Conservation (phyloP, 139 green algal species). For the Volvox reticuliferus region DNA sequence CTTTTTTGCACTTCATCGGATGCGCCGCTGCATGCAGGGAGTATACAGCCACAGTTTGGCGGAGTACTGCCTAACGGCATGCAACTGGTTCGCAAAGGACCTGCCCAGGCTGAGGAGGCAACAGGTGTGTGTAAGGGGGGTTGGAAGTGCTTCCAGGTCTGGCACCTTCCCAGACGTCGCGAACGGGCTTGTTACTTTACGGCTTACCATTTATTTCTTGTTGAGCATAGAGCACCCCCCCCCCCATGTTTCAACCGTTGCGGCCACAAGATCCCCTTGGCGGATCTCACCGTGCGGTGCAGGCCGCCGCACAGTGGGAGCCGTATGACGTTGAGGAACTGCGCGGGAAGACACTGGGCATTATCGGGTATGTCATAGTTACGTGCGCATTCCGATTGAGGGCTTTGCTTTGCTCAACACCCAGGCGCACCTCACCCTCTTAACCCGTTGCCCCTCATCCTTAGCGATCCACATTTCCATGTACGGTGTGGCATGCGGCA, state of each 20-base stretch:
- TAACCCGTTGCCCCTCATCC: too few relatives aligned
- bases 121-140: conserved; percentile 24
- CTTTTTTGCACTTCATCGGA: too few relatives aligned
- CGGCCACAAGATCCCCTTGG: not conserved
- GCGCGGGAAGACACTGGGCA: conserved; percentile 78
- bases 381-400: too few relatives aligned
- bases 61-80: conserved; percentile 82
- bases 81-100: conserved; percentile 88
- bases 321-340: conserved; percentile 81
- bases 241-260: not conserved
- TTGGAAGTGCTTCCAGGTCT: not conserved
- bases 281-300: not conserved
- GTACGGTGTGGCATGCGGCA: too few relatives aligned
- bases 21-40: conserved; percentile 62
- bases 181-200: too few relatives aligned
- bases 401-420: too few relatives aligned
- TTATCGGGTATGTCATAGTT: conserved; percentile 67
- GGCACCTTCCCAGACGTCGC: too few relatives aligned
- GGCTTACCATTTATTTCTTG: too few relatives aligned
- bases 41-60: conserved; percentile 84
- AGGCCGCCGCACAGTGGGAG: conserved; percentile 60
- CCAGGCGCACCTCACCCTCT: too few relatives aligned
- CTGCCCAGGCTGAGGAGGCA: conserved; percentile 67
- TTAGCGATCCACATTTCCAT: too few relatives aligned
- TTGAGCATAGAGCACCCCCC: too few relatives aligned